Evolutionary conservation across 306 rosid genomes (phyloP), one percentile per base, ranked within the genome.

Genomic region (Geum urbanum): DNA sequence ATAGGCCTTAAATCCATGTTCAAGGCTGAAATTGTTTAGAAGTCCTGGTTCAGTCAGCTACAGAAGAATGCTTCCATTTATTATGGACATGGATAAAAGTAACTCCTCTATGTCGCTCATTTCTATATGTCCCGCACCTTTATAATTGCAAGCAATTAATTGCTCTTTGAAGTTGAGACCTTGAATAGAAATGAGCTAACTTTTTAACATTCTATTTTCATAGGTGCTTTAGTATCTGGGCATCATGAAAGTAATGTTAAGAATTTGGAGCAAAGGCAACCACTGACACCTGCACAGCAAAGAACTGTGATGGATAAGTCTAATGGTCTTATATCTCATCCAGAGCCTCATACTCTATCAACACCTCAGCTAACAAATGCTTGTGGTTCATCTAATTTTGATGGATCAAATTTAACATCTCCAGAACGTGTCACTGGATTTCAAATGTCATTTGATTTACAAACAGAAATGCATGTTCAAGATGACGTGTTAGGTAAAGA

Each of bases 51-150:
- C 92, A 53, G 59, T 80, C 68, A 79, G 75, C 89, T 88, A 79
- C 70, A 78, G 80, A 76, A 86, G 96, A 78, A 44, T 86, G 84
- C 96, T 85, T 72, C 97, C 97, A 8, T 80, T 74, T 81, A 70
- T 88, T 9, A 55, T 54, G 81, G 77, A 85, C 55, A 63, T 75
- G 13, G 15, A 53, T 4, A 61, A 78, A 67, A 74, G 78, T 53
- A 77, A 79, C 53, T 65, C 85, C 52, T 41, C 82, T 72, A 74
- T 77, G 76, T 69, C 49, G 19, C 75, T 60, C 79, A 68, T 50
- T n/a, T 50, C 50, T 75, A 52, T 22, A 9, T 19, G 37, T 69
- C 37, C 20, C 9, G 32, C 32, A n/a, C 9, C 16, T 5, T 7
- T 49, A 63, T 54, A 66, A 48, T 66, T 35, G 19, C 46, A 13